A percentile compares a stretch with the other conserved stretches of the same genome.
Evolutionary conservation across 352 stramenopile genomes (phyloP).

Genomic region (Peronospora belbahrii): DNA sequence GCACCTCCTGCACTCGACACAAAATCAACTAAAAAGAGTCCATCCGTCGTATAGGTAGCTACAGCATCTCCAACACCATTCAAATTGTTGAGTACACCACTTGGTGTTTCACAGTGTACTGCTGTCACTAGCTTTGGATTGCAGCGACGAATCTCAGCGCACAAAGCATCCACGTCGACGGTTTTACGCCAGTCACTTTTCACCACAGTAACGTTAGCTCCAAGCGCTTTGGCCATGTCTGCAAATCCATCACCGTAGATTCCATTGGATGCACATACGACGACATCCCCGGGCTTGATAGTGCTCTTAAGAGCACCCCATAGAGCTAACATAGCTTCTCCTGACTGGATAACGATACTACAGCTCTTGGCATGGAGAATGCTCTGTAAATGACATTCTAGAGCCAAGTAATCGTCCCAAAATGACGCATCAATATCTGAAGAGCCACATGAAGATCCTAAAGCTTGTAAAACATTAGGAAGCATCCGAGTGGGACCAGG

Average conservation of each 20-base stretch:
- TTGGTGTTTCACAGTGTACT: constrained; percentile 50
- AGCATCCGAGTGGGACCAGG: constrained; percentile 36
- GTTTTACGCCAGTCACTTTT: constrained; percentile 34
- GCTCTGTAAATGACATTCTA: constrained; percentile 28
- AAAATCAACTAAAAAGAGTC: constrained; percentile 50
- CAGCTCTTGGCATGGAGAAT: constrained; percentile 29
- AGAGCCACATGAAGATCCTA: constrained; percentile 30
- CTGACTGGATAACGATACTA: constrained; percentile 43
- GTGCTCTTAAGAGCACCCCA: constrained; percentile 51
- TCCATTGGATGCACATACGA: constrained; percentile 41
- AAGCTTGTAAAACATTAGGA: constrained; percentile 28
- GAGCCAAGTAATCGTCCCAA: constrained; percentile 43
- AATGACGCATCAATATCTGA: constrained; percentile 44
- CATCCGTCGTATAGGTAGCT: constrained; percentile 35
- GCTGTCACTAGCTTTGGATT: constrained; percentile 46
- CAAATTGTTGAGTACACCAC: constrained; percentile 36
- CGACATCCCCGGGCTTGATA: constrained; percentile 28
- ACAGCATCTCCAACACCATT: constrained; percentile 35
- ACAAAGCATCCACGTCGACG: constrained; percentile 29
- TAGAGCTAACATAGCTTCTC: constrained; percentile 46
- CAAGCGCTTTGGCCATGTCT: constrained; percentile 34
- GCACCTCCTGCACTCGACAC: constrained; percentile 41
- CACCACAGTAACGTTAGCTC: constrained; percentile 34
- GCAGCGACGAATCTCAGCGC: constrained; percentile 27
- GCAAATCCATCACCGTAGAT: constrained; percentile 46